Evolutionary conservation across 2,329 filamentous ascomycete species (phyloP).

Genomic region (Beauveria varroae): DNA sequence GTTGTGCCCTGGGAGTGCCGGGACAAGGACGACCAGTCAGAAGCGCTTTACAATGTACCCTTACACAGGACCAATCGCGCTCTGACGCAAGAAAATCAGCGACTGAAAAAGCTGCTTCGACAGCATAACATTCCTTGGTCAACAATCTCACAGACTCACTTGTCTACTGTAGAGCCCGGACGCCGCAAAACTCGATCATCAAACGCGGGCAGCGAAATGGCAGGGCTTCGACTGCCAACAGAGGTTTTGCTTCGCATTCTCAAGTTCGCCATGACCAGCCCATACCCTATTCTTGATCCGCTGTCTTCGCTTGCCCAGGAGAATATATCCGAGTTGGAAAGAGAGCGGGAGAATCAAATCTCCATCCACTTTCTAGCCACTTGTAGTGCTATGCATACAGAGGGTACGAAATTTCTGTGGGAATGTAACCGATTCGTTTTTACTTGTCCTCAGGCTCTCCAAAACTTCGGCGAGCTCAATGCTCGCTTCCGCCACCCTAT

Average conservation of each 20-base stretch:
- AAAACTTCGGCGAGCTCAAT: slow-evolving; percentile 40
- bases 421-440: slow-evolving; percentile 46
- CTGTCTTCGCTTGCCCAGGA: slow-evolving; percentile 37
- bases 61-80: slow-evolving; percentile 38
- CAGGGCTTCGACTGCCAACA: slow-evolving; percentile 39
- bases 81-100: slow-evolving; percentile 41
- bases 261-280: slow-evolving; percentile 41
- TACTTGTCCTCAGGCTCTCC: slow-evolving; percentile 42
- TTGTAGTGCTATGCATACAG: slow-evolving; percentile 40
- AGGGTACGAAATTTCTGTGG: slow-evolving; percentile 45
- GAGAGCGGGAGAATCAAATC: slow-evolving; percentile 37
- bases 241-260: slow-evolving; percentile 47
- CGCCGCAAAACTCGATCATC: slow-evolving; percentile 27
- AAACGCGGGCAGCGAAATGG: slow-evolving; percentile 20
- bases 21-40: slow-evolving; percentile 44
- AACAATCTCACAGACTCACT: slow-evolving; percentile 25
- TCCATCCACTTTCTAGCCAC: slow-evolving; percentile 47
- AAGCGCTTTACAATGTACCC: slow-evolving; percentile 39
- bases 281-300: slow-evolving; percentile 45
- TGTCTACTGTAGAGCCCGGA: slow-evolving; percentile 23
- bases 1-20: slow-evolving; percentile 42
- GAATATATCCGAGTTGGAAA: slow-evolving; percentile 36
- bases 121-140: slow-evolving; percentile 47
- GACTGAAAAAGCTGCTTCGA: slow-evolving; percentile 43
- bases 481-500: slow-evolving; percentile 35